These are phyloP conservation scores for Phyllosticta paracitricarpa DNA, from an alignment of 2,329 filamentous ascomycete species.

Conservation along the genomic window DNA sequence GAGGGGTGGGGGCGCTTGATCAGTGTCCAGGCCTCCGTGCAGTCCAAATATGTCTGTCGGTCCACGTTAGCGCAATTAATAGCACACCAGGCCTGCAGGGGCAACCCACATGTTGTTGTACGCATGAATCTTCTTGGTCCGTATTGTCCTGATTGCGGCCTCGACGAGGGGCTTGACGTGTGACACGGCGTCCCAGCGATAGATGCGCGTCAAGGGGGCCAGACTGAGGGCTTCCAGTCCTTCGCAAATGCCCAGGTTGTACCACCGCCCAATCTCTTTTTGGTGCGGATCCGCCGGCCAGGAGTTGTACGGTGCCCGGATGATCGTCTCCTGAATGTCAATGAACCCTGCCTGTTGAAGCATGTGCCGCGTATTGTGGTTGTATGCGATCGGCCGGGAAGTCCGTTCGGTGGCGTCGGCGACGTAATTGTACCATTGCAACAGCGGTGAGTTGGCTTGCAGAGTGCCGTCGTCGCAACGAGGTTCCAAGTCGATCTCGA, in stretches of 20 bases:
- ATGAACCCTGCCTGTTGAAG: constrained; percentile 67
- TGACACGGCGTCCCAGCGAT: constrained; percentile 47
- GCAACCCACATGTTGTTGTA: constrained; percentile 68
- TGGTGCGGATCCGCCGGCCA: constrained; percentile 58
- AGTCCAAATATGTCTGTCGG: constrained; percentile 36
- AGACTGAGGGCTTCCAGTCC: constrained; percentile 65
- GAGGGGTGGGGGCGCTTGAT: constrained; percentile 3
- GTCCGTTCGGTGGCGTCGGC: constrained; percentile 56
- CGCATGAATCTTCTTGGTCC: constrained; percentile 55
- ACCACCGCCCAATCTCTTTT: constrained; percentile 68
- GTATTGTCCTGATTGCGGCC: constrained; percentile 58
- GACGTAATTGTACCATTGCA: constrained; percentile 61
- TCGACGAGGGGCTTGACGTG: constrained; percentile 53
- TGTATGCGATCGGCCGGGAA: constrained; percentile 56
- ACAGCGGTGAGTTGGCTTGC: constrained; percentile 46
- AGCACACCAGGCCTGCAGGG: constrained; percentile 10
- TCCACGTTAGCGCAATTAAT: constrained; percentile 1
- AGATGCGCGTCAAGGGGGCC: constrained; percentile 59
- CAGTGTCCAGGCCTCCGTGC: constrained; percentile 35
- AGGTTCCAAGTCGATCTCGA: constrained; percentile 78
- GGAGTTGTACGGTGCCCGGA: constrained; percentile 62
- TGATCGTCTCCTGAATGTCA: constrained; percentile 62
- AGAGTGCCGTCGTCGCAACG: constrained; percentile 59
- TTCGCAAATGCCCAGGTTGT: constrained; percentile 66
- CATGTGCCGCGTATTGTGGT: constrained; percentile 48